Evolutionary conservation across 1,139 yeast genomes (phyloP), one percentile per base, ranked within the genome.

Genomic region (Yamadazyma dendronema): DNA sequence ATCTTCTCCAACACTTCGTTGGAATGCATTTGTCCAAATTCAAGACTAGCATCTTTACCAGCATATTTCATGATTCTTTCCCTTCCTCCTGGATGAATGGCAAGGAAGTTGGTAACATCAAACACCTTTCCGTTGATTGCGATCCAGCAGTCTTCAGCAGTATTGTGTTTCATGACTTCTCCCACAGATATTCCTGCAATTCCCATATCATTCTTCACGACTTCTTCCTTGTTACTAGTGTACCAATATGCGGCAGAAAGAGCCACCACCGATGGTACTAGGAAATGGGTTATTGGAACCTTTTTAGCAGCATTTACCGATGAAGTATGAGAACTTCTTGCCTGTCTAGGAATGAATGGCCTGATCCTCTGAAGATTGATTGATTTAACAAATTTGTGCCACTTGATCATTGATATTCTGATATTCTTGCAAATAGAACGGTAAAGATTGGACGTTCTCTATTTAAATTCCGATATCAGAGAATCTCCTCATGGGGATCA

Each of bases 101-200:
- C 31, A 3, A 54, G 21, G 36, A 58, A 57, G 8, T 52, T 48
- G 8, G 60, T 56, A 37, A 59, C 47, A 41, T 59, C 64, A 37
- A 52, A 59, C 1, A 59, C 64, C 19, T 56, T 35, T 0, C 60
- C 60, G 33, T 57, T 53, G 38, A 59, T 49, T 2, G 49, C 61
- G 2, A 57, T 57, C 62, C 62, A 59, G 10, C 26, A 24, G 11
- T 24, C 26, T 4, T 11, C 11, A 6, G 13, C 6, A 4, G n/a
- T 33, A 23, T 37, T 37, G 17, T 37, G 40, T 14, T 30, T 37
- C 30, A 30, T 19, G 4, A 37, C 40, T 28, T 37, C 40, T 22
- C 10, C 33, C 14, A 37, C 40, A 6, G 30, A 22, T n/a, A 33
- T 25, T 11, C 30, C 22, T 3, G 26, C 29, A 11, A 17, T n/a